Evolutionary conservation across 2,329 filamentous ascomycete genomes (phyloP).

Genomic region (Aaosphaeria pasadenensis): DNA sequence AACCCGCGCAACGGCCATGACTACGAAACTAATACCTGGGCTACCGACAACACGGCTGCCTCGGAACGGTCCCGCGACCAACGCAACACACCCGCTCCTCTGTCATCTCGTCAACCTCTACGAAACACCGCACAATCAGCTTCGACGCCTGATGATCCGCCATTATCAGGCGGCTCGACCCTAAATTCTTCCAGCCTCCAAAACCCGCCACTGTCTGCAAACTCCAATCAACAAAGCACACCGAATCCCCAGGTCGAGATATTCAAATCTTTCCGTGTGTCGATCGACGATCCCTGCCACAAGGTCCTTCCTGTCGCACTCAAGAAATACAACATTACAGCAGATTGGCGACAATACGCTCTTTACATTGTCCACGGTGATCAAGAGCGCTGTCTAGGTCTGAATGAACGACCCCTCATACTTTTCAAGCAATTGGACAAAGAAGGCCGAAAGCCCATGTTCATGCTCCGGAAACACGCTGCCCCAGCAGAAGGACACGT

Average conservation of each 20-base stretch:
- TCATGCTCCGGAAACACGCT: slow-evolving; percentile 81
- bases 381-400: slow-evolving; percentile 86
- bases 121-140: slow-evolving; percentile 26
- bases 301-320: slow-evolving; percentile 94
- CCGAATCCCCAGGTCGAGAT: slow-evolving; percentile 71
- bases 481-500: slow-evolving; percentile 49
- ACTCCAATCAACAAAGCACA: slow-evolving; percentile 13
- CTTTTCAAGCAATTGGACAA: slow-evolving; percentile 96
- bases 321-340: slow-evolving; percentile 98
- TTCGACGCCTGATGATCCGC: slow-evolving; percentile 31
- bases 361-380: slow-evolving; percentile 99
- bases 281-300: slow-evolving; percentile 96
- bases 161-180: slow-evolving; percentile 31
- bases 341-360: slow-evolving; percentile 95
- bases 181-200: slow-evolving; percentile 8
- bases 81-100: slow-evolving; percentile 29
- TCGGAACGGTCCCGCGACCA: slow-evolving; percentile 29
- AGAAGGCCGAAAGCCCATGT: slow-evolving; percentile 98
- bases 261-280: slow-evolving; percentile 97
- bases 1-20: slow-evolving; percentile 26
- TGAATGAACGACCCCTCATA: slow-evolving; percentile 92
- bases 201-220: slow-evolving; percentile 18
- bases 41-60: slow-evolving; percentile 24
- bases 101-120: slow-evolving; percentile 22
- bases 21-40: slow-evolving; percentile 31